Evolutionary conservation across 139 green algal genomes (phyloP).

Genomic region (Haematococcus sp.): DNA sequence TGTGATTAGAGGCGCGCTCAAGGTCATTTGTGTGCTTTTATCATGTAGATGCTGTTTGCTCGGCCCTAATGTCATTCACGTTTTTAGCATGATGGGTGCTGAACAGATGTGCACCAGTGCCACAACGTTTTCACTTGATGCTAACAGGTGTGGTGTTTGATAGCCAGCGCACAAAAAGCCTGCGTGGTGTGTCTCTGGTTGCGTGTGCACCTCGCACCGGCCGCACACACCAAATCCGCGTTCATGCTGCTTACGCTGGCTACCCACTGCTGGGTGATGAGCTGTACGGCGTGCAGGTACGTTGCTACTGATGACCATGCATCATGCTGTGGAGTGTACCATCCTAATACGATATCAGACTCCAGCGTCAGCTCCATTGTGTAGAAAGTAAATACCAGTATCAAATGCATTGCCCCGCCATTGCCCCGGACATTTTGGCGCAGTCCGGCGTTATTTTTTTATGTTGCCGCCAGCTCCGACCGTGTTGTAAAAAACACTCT

Average conservation of each 20-base stretch:
- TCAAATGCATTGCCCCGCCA: not conserved
- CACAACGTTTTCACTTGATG: too few relatives aligned
- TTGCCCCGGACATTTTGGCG: not conserved
- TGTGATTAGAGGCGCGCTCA: too few relatives aligned
- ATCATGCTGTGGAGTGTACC: not conserved
- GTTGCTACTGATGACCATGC: not conserved
- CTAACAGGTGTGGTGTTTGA: too few relatives aligned
- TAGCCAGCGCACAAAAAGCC: too few relatives aligned
- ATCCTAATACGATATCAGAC: not conserved
- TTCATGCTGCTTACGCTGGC: slow-evolving; percentile 56
- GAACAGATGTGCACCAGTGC: too few relatives aligned
- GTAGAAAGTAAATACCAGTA: not conserved
- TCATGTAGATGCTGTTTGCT: too few relatives aligned
- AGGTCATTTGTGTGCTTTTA: too few relatives aligned
- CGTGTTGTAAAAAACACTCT: too few relatives aligned
- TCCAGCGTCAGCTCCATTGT: not conserved
- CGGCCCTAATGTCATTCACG: too few relatives aligned
- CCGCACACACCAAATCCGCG: slow-evolving; percentile 73
- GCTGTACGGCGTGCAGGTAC: slow-evolving; percentile 55
- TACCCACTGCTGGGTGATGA: slow-evolving; percentile 69
- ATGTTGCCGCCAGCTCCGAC: not conserved
- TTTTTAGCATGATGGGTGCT: too few relatives aligned
- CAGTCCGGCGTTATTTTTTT: not conserved
- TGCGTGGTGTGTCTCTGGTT: slow-evolving; percentile 37
- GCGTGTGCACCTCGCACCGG: slow-evolving; percentile 53